These are phyloP conservation scores for Acanthochlamys bracteata DNA, from an alignment of 106 monocot genomes.

Conservation along the genomic window DNA sequence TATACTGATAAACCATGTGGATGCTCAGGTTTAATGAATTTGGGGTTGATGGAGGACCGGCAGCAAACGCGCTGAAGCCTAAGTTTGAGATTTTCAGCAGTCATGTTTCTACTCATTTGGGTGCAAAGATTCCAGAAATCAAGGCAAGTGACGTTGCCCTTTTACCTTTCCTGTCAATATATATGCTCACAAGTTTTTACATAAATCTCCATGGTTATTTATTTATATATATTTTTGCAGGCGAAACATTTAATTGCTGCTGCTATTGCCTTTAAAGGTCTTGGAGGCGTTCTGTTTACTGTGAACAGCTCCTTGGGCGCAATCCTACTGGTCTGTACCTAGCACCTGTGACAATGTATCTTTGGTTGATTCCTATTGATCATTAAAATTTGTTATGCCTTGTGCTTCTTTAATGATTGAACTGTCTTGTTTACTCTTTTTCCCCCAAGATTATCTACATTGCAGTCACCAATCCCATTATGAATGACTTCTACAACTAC, in stretches of 20 bases:
- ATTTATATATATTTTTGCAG: slow-evolving; percentile 26
- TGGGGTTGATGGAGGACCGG: slow-evolving; percentile 66
- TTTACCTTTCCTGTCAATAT: slow-evolving; percentile 5
- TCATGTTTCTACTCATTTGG: slow-evolving; percentile 28
- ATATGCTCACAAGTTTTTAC: slow-evolving; percentile 19
- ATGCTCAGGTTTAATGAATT: slow-evolving; percentile 58
- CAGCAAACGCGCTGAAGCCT: slow-evolving; percentile 45
- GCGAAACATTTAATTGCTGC: slow-evolving; percentile 56
- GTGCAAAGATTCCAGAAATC: slow-evolving; percentile 35
- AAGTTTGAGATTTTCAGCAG: slow-evolving; percentile 41
- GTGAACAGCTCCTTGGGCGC: slow-evolving; percentile 73
- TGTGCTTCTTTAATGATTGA: not conserved
- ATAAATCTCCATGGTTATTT: not conserved
- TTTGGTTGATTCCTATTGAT: not conserved
- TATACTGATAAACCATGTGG: not conserved
- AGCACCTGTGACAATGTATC: not conserved
- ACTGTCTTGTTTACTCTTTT: no score
- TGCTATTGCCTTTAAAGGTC: slow-evolving; percentile 55
- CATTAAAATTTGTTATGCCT: not conserved
- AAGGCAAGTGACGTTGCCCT: slow-evolving; percentile 20
- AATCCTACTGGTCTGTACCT: slow-evolving; percentile 47
- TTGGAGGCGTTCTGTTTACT: slow-evolving; percentile 75
- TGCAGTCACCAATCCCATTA: slow-evolving; percentile 50
- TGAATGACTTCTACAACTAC: slow-evolving; percentile 86
- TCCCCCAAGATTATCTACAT: slow-evolving; percentile 44